Base-by-base conservation (phyloP, 176 grass and related monocot genomes). In the Avena atlantica region DNA sequence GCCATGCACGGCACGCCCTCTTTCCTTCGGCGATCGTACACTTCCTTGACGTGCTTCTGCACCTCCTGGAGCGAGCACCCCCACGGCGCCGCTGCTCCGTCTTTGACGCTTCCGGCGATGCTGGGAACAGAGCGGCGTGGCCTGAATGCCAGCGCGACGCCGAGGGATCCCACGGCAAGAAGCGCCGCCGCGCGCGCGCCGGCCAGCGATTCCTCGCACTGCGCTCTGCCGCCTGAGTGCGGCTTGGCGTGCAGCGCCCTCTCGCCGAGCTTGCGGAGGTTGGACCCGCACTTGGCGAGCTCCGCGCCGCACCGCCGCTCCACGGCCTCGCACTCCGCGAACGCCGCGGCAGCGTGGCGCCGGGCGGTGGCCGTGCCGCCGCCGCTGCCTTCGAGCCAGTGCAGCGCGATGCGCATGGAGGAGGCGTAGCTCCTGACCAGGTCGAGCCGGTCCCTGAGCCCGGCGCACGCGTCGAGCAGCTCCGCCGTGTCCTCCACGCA, bases 391-490 rank as follows among this genome's bases (percentile, higher is more conserved):
- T 89, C 89, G 53, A 95, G 82, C 91, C 90, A 94, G 88, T 87
- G 96, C 29, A 93, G 58, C 13, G 90, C 96, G 34, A 79, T 69
- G 78, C 85, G 65, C 59, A 69, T 87, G 37, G 81, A 80, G 16
- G 51, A 23, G 20, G 65, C 66, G 93, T 95, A 94, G 76, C 61
- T 60, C 78, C 81, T 65, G 36, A 98, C 55, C 70, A 75, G 37
- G 23, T 86, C 90, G 6, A 95, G 81, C 50, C 88, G 78, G 51
- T 79, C 69, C 2, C 88, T 71, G 59, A 98, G 56, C 0, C 74
- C 91, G 2, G 89, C 86, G 56, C 91, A 98, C 23, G 93, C 93
- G 79, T 98, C 96, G 67, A 98, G 91, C 11, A 98, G 83, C 57
- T 98, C 93, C 2, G 91, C 80, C 15, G 85, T 84, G 58, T 92